Base-by-base conservation (phyloP, 192 early-diverging fungal species). In the Coemansia sp. region DNA sequence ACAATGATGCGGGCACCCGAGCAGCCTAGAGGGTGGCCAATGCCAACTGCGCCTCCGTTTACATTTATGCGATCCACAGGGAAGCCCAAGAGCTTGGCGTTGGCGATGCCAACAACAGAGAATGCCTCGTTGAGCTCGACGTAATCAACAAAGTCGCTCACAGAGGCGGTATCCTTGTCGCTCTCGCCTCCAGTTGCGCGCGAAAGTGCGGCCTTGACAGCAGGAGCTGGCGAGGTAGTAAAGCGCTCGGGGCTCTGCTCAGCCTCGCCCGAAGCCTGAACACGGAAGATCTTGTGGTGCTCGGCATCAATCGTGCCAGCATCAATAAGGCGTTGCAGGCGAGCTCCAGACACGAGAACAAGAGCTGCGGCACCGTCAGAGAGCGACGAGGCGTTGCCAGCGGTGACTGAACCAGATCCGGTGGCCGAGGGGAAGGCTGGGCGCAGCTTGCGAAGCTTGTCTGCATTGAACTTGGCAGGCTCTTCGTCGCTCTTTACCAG, bases 21-120 rank as follows among this genome's bases (percentile, higher is more conserved):
- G 84, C 93, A 95, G 41, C 97, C 97, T n/a, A 99, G 86, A 61
- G 97, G 97, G 78, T 99, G 97, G n/a, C 97, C 97, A 46, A 97
- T 86, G 0, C 94, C 93, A 32, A 98, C 95, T 31, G 97, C 96
- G 56, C 97, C 97, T 65, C 97, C 97, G 77, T 90, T 88, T n/a
- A 92, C 87, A 69, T 99, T 99, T 61, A 98, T 87, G 53, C 93
- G 93, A n/a, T 89, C 89, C 8, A 76, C 72, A 36, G 74, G 78
- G 51, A 98, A 76, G 24, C 81, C 86, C 39, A 98, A 75, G 15
- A 95, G 86, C 75, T 93, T 90, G 67, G 86, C 85, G 81, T 97
- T 97, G 55, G 95, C 94, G 24, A 93, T 85, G 7, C 89, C 89
- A 12, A 93, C 92, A 0, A 91, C 90, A 11, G 91, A 89, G 72